Evolutionary conservation across 441 rosid species (phyloP).

Genomic region (Populus hybrid): DNA sequence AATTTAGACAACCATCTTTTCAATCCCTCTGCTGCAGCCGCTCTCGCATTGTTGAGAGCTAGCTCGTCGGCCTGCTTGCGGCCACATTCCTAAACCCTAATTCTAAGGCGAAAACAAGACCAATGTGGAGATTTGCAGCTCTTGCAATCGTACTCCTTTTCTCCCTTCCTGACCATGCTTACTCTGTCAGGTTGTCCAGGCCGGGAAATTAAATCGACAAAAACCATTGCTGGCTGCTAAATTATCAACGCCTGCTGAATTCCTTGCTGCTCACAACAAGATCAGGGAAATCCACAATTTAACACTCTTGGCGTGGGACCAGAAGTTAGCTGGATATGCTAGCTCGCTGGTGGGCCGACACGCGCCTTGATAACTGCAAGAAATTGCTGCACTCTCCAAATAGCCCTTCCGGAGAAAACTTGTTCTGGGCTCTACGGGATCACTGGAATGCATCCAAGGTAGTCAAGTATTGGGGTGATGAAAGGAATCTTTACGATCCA

Average conservation of each 20-base stretch:
- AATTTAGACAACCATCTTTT: background rate
- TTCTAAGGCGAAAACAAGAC: background rate
- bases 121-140: background rate
- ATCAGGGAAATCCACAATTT: constrained; percentile 26
- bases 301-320: constrained; percentile 46
- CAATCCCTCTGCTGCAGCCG: background rate
- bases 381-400: constrained; percentile 35
- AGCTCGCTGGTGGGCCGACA: constrained; percentile 38
- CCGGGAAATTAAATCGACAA: background rate
- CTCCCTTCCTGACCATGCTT: background rate
- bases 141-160: background rate
- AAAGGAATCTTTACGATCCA: constrained; percentile 25
- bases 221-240: background rate
- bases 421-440: constrained; percentile 38
- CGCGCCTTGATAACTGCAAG: constrained; percentile 34
- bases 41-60: background rate
- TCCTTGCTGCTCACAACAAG: constrained; percentile 42
- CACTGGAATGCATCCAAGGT: constrained; percentile 45
- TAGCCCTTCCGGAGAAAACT: constrained; percentile 48
- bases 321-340: constrained; percentile 32
- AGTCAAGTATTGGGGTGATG: constrained; percentile 41
- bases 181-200: background rate
- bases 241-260: background rate
- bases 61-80: background rate
- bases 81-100: background rate